phyloP scores from a whole-genome alignment of 805 yeast genomes.

The Ogataea paraovalis region DNA sequence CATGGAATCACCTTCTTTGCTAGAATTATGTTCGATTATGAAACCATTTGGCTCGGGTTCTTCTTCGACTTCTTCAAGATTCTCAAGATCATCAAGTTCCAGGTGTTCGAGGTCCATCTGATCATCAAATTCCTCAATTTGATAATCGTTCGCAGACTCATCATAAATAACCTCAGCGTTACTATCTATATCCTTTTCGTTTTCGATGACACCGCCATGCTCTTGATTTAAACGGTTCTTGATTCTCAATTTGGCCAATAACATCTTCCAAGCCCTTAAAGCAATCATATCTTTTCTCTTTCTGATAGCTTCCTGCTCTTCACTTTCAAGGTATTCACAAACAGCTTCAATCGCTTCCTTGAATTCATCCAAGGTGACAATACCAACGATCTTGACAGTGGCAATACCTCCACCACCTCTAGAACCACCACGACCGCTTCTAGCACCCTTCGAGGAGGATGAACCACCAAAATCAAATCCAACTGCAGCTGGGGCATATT shows the following conservation, averaged over 20 bases:
- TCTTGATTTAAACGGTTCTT: slow-evolving; percentile 40
- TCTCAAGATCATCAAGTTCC: background rate
- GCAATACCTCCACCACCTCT: slow-evolving; percentile 30
- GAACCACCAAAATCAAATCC: slow-evolving; percentile 67
- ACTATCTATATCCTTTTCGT: slow-evolving; percentile 4
- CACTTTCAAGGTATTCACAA: slow-evolving; percentile 44
- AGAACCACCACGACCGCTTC: slow-evolving; percentile 15
- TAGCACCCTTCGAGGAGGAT: slow-evolving; percentile 25
- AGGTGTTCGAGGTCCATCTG: background rate
- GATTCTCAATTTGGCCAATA: slow-evolving; percentile 48
- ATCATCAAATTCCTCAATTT: background rate
- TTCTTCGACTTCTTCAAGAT: background rate
- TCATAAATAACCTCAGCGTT: slow-evolving; percentile 12
- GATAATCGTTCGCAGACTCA: background rate
- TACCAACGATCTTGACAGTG: slow-evolving; percentile 68
- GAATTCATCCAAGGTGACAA: slow-evolving; percentile 63
- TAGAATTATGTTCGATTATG: slow-evolving; percentile 1
- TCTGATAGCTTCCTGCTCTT: slow-evolving; percentile 43
- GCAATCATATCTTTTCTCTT: slow-evolving; percentile 45
- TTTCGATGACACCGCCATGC: slow-evolving; percentile 42
- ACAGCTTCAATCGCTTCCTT: slow-evolving; percentile 57
- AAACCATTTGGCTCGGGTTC: background rate
- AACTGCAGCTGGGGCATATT: slow-evolving; percentile 82
- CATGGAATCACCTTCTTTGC: background rate
- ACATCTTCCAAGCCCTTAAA: slow-evolving; percentile 49